A percentile compares a stretch with the other conserved stretches of the same genome.
These are phyloP conservation scores for Suhomyces chickasaworum DNA, from an alignment of 1,139 yeast species.

Conservation along the genomic window DNA sequence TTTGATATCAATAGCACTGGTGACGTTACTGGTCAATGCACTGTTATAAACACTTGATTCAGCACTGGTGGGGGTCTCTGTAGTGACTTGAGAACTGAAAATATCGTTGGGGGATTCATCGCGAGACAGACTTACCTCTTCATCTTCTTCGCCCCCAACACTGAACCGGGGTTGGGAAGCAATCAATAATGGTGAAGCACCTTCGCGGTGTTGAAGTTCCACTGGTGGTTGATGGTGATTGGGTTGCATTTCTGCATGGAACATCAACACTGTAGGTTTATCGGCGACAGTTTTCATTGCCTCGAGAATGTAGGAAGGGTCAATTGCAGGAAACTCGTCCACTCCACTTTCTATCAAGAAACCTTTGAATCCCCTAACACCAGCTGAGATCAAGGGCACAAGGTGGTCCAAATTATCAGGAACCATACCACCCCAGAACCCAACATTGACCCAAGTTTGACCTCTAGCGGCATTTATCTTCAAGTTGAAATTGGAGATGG, in stretches of 20 bases:
- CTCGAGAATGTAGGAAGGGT: conserved; percentile 56
- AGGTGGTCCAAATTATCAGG: conserved; percentile 74
- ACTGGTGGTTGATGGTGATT: conserved; percentile 26
- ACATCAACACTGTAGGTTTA: conserved; percentile 73
- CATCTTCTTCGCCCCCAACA: conserved; percentile 3
- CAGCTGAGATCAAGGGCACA: conserved; percentile 73
- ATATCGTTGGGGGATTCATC: background rate
- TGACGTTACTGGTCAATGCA: background rate
- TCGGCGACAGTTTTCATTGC: conserved; percentile 68
- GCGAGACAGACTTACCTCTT: background rate
- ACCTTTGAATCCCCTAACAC: conserved; percentile 91
- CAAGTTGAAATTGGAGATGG: conserved; percentile 68
- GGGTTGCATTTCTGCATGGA: conserved; percentile 85
- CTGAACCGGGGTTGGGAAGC: conserved; percentile 3
- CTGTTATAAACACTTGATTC: background rate
- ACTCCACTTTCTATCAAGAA: conserved; percentile 91
- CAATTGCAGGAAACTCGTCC: conserved; percentile 87
- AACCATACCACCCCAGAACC: conserved; percentile 93
- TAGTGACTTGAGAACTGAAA: background rate
- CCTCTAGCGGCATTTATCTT: conserved; percentile 78
- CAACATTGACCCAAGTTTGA: conserved; percentile 91
- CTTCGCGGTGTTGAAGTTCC: conserved; percentile 4
- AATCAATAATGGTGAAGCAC: conserved; percentile 6
- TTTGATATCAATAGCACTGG: background rate
- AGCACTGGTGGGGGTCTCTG: background rate